A percentile compares a stretch with the other conserved stretches of the same genome.
Evolutionary conservation across 768 basidiomycete species (phyloP).

Genomic region (Coprinopsis marcescibilis): DNA sequence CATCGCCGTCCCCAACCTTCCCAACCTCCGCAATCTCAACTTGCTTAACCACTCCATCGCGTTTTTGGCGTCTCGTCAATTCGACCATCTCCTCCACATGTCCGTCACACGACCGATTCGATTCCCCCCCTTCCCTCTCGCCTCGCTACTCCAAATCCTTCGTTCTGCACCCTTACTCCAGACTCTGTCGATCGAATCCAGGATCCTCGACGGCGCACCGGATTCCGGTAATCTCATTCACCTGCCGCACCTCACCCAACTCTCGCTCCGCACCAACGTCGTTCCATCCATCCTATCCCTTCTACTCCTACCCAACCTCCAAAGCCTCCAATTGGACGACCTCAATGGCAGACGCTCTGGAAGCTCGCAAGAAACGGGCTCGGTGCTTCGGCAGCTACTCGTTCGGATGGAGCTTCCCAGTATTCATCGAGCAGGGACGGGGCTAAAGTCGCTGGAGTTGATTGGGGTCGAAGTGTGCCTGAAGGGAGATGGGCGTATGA

Average conservation of each 20-base stretch:
- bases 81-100: constrained; percentile 15
- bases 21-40: constrained; percentile 10
- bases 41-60: constrained; percentile 22
- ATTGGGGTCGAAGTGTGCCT: constrained; percentile 16
- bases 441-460: constrained; percentile 23
- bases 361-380: constrained; percentile 23
- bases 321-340: constrained; percentile 26
- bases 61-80: constrained; percentile 12
- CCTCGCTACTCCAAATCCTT: constrained; percentile 16
- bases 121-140: constrained; percentile 18
- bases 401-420: constrained; percentile 26
- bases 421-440: constrained; percentile 13
- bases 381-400: constrained; percentile 22
- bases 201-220: constrained; percentile 10
- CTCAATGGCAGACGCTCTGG: constrained; percentile 27
- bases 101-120: constrained; percentile 20
- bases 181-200: constrained; percentile 19
- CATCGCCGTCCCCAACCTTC: not conserved
- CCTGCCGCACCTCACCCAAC: constrained; percentile 20
- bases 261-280: constrained; percentile 30
- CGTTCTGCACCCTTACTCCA: constrained; percentile 14
- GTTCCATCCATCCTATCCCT: constrained; percentile 24
- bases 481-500: constrained; percentile 1
- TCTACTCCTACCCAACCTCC: constrained; percentile 27
- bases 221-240: constrained; percentile 12